A percentile compares a stretch with the other conserved stretches of the same genome.
phyloP scores from a whole-genome alignment of 2,329 filamentous ascomycete species.

The Emmonsia crescens region DNA sequence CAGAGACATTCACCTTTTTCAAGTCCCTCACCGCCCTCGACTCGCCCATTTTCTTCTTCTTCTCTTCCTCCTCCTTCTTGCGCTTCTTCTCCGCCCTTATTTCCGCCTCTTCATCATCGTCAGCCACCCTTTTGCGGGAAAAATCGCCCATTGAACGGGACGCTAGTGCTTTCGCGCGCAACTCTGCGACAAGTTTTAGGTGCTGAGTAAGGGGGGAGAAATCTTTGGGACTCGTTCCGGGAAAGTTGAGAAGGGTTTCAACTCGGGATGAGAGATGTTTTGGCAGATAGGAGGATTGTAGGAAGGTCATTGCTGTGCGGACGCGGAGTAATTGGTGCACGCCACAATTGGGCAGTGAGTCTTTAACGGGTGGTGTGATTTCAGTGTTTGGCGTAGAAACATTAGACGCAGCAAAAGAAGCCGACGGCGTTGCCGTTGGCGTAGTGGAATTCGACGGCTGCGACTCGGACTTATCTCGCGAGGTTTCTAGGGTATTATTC shows the following conservation, averaged over 20 bases:
- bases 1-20: conserved; percentile 78
- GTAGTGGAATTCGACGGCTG: conserved; percentile 25
- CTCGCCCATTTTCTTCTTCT: conserved; percentile 63
- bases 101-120: conserved; percentile 32
- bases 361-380: conserved; percentile 23
- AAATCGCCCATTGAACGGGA: conserved; percentile 48
- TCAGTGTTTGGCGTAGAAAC: conserved; percentile 30
- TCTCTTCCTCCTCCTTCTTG: conserved; percentile 80
- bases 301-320: conserved; percentile 40
- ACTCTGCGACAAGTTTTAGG: conserved; percentile 51
- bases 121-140: conserved; percentile 30
- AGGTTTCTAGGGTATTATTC: conserved; percentile 17
- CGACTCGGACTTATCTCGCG: conserved; percentile 21
- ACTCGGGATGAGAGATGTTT: conserved; percentile 28
- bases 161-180: conserved; percentile 61
- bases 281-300: conserved; percentile 40
- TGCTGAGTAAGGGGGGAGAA: conserved; percentile 64
- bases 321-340: conserved; percentile 37
- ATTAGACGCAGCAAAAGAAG: conserved; percentile 28
- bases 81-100: conserved; percentile 67
- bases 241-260: conserved; percentile 26
- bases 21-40: conserved; percentile 68
- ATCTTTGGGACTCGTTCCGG: conserved; percentile 40
- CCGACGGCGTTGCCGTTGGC: conserved; percentile 23
- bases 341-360: conserved; percentile 15